These are phyloP conservation scores for Chrysanthemum seticuspe DNA, from an alignment of 129 eudicot species.

Conservation along the genomic window DNA sequence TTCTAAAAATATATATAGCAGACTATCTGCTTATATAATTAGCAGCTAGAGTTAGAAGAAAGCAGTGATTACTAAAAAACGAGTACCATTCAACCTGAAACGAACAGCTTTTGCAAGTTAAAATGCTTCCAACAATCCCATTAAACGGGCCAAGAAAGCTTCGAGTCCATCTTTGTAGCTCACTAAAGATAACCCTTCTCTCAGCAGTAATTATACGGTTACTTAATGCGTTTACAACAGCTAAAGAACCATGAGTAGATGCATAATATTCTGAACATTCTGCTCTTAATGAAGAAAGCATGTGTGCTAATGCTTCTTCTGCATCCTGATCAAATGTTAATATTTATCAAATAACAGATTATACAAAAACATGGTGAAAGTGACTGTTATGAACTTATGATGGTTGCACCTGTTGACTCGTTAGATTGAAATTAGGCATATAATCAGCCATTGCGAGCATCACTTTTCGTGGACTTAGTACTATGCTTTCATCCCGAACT, in stretches of 20 bases:
- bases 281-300: constrained; percentile 83
- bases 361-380: not conserved
- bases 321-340: constrained; percentile 67
- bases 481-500: constrained; percentile 42
- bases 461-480: constrained; percentile 66
- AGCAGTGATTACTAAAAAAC: constrained; percentile 1
- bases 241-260: constrained; percentile 43
- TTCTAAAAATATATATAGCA: too few species aligned
- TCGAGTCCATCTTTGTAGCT: constrained; percentile 65
- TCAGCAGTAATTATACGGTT: constrained; percentile 48
- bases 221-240: constrained; percentile 48
- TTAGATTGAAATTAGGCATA: constrained; percentile 63
- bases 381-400: not conserved
- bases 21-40: not conserved
- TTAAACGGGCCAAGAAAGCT: constrained; percentile 83
- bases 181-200: constrained; percentile 33
- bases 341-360: not conserved
- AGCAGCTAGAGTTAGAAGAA: constrained; percentile 7
- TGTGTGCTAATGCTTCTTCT: constrained; percentile 85
- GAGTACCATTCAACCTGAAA: constrained; percentile 90
- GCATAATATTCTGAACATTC: constrained; percentile 62
- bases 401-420: constrained; percentile 69
- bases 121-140: constrained; percentile 79
- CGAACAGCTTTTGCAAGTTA: constrained; percentile 82
- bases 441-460: constrained; percentile 72